Conservation (phyloP, 768 basidiomycete genomes). For the Amanita rimosa region DNA sequence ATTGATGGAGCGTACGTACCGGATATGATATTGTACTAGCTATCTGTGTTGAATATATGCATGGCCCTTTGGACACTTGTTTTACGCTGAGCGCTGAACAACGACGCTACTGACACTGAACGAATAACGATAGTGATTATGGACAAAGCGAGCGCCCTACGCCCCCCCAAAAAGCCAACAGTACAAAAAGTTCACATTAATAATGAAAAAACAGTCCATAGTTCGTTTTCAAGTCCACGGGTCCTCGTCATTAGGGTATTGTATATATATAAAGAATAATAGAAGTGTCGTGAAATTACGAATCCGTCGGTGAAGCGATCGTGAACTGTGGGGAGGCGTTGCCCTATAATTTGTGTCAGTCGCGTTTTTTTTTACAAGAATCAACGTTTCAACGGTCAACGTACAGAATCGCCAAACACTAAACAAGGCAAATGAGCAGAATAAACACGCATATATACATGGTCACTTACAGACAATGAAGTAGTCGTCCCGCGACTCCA, state of each 20-base stretch:
- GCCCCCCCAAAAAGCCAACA: background rate
- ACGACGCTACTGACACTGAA: background rate
- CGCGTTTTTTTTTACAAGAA: background rate
- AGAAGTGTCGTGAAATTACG: background rate
- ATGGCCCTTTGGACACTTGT: background rate
- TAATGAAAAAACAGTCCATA: background rate
- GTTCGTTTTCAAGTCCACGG: background rate
- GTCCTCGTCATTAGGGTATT: background rate
- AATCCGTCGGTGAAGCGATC: background rate
- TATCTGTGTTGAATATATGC: background rate
- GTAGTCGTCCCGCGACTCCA: constrained; percentile 13
- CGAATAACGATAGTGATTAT: constrained; percentile 1
- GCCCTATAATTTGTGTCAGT: constrained; percentile 11
- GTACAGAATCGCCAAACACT: constrained; percentile 22
- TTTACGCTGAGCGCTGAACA: no score
- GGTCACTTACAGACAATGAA: constrained; percentile 16
- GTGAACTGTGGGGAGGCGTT: constrained; percentile 19
- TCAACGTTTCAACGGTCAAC: background rate
- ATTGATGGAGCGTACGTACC: no score
- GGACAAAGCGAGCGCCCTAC: constrained; percentile 1
- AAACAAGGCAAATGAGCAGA: constrained; percentile 6
- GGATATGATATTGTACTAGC: no score
- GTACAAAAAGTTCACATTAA: background rate
- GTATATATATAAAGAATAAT: background rate
- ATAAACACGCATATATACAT: background rate